phyloP scores from a whole-genome alignment of 2,329 filamentous ascomycete genomes.

The Orbilia blumenaviensis region DNA sequence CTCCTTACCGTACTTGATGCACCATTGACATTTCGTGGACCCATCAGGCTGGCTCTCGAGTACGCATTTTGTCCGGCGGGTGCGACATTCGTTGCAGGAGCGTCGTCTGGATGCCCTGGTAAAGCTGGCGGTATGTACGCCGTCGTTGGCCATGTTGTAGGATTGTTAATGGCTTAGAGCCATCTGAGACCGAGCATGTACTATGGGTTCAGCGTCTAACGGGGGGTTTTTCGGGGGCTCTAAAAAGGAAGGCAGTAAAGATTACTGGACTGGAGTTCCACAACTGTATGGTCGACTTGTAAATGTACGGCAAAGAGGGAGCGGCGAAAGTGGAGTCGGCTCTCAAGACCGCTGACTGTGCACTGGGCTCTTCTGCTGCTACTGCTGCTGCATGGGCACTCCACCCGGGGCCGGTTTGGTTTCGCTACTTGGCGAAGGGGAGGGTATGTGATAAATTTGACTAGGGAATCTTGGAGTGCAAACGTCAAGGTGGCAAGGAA shows the following conservation, averaged over 20 bases:
- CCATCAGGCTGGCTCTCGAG: conserved; percentile 52
- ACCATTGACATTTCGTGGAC: conserved; percentile 56
- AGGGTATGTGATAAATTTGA: background rate
- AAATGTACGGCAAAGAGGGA: conserved; percentile 31
- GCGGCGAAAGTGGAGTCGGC: conserved; percentile 43
- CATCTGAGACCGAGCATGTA: conserved; percentile 23
- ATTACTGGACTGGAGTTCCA: conserved; percentile 1
- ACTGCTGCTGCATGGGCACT: conserved; percentile 14
- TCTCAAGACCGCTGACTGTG: conserved; percentile 11
- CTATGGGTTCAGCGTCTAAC: background rate
- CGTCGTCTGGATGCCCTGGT: conserved; percentile 45
- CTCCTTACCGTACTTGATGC: conserved; percentile 55
- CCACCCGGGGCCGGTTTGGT: background rate
- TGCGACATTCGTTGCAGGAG: conserved; percentile 56
- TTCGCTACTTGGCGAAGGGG: conserved; percentile 4
- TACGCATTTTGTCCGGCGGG: conserved; percentile 55
- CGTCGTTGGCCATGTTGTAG: conserved; percentile 42
- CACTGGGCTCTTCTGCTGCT: no score
- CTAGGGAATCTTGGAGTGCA: background rate
- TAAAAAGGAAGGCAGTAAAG: conserved; percentile 37
- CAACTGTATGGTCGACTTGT: conserved; percentile 7
- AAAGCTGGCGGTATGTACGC: conserved; percentile 37
- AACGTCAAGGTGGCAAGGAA: background rate
- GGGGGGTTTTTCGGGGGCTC: conserved; percentile 39
- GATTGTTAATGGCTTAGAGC: conserved; percentile 10